These are phyloP conservation scores for Yarrowia divulgata DNA, from an alignment of 805 yeast species.

Conservation along the genomic window DNA sequence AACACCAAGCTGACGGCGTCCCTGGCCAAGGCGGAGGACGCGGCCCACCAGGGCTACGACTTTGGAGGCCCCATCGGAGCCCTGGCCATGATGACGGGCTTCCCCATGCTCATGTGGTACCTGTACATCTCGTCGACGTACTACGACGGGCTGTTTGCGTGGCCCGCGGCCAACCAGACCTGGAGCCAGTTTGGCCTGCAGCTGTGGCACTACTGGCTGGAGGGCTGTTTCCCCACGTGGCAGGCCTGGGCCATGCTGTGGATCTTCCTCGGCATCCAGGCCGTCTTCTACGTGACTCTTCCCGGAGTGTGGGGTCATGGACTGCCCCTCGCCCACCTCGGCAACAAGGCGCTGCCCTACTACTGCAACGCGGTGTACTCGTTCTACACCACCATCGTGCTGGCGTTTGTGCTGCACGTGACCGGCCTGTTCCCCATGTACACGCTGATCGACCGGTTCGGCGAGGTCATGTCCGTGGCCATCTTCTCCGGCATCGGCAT, in stretches of 20 bases:
- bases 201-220: constrained; percentile 55
- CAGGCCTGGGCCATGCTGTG: constrained; percentile 75
- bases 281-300: constrained; percentile 74
- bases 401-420: constrained; percentile 70
- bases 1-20: constrained; percentile 15
- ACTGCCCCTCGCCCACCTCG: constrained; percentile 83
- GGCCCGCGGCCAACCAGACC: constrained; percentile 65
- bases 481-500: constrained; percentile 77
- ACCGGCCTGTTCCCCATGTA: constrained; percentile 77
- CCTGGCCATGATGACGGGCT: constrained; percentile 87
- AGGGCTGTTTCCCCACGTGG: constrained; percentile 55
- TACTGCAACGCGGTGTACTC: constrained; percentile 92
- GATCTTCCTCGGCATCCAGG: constrained; percentile 72
- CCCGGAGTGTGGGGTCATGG: constrained; percentile 98
- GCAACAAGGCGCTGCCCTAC: constrained; percentile 84
- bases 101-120: constrained; percentile 93
- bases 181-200: constrained; percentile 56
- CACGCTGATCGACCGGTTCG: constrained; percentile 80
- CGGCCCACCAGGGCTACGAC: constrained; percentile 59
- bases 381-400: constrained; percentile 69
- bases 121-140: constrained; percentile 92
- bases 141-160: constrained; percentile 75
- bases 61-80: constrained; percentile 95
- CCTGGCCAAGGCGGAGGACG: constrained; percentile 38
- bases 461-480: constrained; percentile 92